Base-by-base conservation (phyloP, 345 rosid genomes). In the Syzygium grande region DNA sequence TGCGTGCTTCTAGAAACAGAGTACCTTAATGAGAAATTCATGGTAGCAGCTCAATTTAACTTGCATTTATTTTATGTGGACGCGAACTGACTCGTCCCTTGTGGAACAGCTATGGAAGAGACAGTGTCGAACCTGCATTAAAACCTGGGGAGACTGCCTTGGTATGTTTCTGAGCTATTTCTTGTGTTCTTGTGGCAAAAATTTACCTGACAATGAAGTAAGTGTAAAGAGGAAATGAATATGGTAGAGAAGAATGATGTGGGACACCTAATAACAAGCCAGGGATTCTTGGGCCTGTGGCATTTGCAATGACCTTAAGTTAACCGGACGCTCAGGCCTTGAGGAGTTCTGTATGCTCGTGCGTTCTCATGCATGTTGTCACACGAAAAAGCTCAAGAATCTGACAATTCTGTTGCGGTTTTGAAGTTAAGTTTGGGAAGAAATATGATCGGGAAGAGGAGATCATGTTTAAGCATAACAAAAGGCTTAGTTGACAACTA, bases 61-160 rank as follows among this genome's bases (percentile, higher is more conserved):
- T 49, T 52, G 61, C n/a, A 3, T 84, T 52, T 52, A 16, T 84
- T 84, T 21, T 19, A 16, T 52, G 86, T 2, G 43, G 58, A 16
- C 2, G 1, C 16, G 3, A 30, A 59, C 41, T 61, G 83, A 52
- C 54, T 54, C 53, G 23, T 86, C 52, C 85, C 87, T 54, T 59
- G 41, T 29, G 56, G 52, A 54, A 61, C 93, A 97, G 97, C 46
- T 96, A 95, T 84, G 98, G 96, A 84, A 90, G 99, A 85, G 99
- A 96, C 86, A 91, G 92, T 59, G 96, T 93, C 7, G 98, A 96
- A 91, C 99, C 98, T 79, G 96, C 99, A 87, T 88, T 95, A 89
- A 97, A 96, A 92, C 98, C 98, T 80, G 98, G 99, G 89, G 96
- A 94, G 86, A 87, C 96, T 23, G 96, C 96, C 88, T 84, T 96